Evolutionary conservation across 2,329 filamentous ascomycete genomes (phyloP), one percentile per base, ranked within the genome.

Genomic region (Corynespora cassiicola): DNA sequence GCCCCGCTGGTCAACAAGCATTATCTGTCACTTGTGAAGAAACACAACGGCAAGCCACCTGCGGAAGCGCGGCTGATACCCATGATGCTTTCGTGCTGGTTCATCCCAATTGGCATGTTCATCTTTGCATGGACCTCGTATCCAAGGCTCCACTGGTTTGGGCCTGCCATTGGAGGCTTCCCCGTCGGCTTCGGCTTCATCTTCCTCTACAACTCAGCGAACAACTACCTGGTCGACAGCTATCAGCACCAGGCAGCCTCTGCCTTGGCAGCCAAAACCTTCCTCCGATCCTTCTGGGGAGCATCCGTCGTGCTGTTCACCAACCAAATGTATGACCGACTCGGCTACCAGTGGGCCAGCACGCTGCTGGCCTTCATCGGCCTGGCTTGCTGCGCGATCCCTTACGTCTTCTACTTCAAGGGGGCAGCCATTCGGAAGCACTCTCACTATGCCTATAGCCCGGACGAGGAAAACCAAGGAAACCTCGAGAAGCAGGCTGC

Each of bases 261-360:
- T 0, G 88, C 87, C 0, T 78, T 92, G 3, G 88, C 88, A 0
- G 87, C 88, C 24, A 92, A 92, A 75, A 92, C 88, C 0, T 91
- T 83, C 60, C 75, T 92, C 42, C 80, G 88, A 16, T 86, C 81
- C 11, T 86, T 91, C 70, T 94, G 88, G 86, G 89, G 88, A 55
- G 89, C 88, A 1, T 78, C 71, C 1, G 82, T 84, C 1, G 88
- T 92, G 0, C 77, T 95, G 1, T 94, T 94, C 69, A 92, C 88
- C 0, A 76, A 79, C 50, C 87, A 92, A 66, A 92, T 94, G 88
- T 70, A 68, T 41, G 46, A 56, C 24, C 77, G 83, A 2, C 75
- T 92, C 10, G 83, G 83, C 7, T 77, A 90, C 66, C 82, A 89
- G 63, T 92, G 88, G 88, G 88, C 88, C 0, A 83, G 81, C 32